Evolutionary conservation across 2,329 filamentous ascomycete species (phyloP).

Genomic region (Cladosporium sp.): DNA sequence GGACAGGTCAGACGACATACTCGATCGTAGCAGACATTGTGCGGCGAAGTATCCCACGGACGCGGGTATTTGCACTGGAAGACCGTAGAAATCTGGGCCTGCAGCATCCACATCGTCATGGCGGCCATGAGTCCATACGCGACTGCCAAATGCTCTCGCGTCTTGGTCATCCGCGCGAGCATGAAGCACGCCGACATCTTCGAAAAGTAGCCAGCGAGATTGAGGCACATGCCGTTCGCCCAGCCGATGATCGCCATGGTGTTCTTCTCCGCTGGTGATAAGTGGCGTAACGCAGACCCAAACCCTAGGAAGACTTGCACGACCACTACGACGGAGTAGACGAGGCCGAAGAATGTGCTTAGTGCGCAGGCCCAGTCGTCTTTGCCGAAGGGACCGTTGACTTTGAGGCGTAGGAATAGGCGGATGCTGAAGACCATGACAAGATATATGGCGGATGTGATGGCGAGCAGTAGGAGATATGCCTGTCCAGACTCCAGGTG

Average conservation of each 20-base stretch:
- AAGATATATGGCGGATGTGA: conserved; percentile 31
- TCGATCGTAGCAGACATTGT: conserved; percentile 25
- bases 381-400: conserved; percentile 35
- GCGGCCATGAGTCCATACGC: conserved; percentile 25
- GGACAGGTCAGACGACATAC: conserved; percentile 1
- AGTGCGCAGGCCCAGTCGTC: conserved; percentile 33
- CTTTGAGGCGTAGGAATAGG: conserved; percentile 31
- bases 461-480: conserved; percentile 29
- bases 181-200: conserved; percentile 33
- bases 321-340: conserved; percentile 27
- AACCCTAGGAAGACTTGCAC: conserved; percentile 30
- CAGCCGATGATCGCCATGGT: conserved; percentile 27
- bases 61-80: conserved; percentile 32
- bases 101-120: conserved; percentile 26
- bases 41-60: conserved; percentile 28
- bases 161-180: conserved; percentile 31
- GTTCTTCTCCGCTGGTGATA: conserved; percentile 16
- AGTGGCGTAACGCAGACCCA: conserved; percentile 21
- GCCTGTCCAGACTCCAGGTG: conserved; percentile 27
- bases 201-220: conserved; percentile 26
- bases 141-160: conserved; percentile 25
- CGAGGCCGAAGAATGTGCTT: conserved; percentile 30
- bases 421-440: conserved; percentile 32
- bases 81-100: conserved; percentile 24
- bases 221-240: conserved; percentile 26